These are phyloP conservation scores for Hortaea sp. DNA, from an alignment of 2,329 filamentous ascomycete species.

Conservation along the genomic window DNA sequence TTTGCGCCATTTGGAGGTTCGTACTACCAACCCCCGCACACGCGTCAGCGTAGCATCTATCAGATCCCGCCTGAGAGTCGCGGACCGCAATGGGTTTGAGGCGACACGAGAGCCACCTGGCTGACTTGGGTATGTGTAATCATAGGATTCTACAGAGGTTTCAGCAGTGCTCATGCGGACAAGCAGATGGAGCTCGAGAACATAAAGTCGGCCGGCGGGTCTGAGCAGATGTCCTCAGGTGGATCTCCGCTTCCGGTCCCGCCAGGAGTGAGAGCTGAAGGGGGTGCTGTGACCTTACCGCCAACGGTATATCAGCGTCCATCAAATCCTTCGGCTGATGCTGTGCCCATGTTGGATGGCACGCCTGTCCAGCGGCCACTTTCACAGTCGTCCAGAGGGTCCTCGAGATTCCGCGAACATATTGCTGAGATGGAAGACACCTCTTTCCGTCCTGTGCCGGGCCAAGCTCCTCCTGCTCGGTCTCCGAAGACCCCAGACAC, in stretches of 20 bases:
- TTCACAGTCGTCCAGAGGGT: conserved; percentile 1
- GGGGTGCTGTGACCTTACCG: not conserved
- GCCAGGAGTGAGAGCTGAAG: conserved; percentile 1
- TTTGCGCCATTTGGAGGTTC: conserved; percentile 22
- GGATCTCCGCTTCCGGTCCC: conserved; percentile 1
- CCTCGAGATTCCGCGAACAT: conserved; percentile 8
- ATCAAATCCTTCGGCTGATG: not conserved
- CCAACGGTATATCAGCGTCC: conserved; percentile 6
- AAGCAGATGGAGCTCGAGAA: conserved; percentile 9
- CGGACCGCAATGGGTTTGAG: conserved; percentile 17
- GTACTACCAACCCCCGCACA: conserved; percentile 13
- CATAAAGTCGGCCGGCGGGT: not conserved
- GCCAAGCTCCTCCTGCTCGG: not conserved
- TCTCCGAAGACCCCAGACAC: conserved; percentile 1
- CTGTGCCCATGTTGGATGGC: conserved; percentile 8
- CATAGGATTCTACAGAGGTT: conserved; percentile 9
- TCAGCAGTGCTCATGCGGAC: conserved; percentile 10
- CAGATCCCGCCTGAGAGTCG: conserved; percentile 9
- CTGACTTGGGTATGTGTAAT: not conserved
- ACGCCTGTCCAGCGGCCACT: conserved; percentile 5
- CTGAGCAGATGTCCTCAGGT: not conserved
- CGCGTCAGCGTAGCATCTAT: conserved; percentile 19
- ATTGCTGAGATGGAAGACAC: conserved; percentile 11
- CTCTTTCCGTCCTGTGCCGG: conserved; percentile 1
- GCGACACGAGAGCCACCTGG: not conserved